Conservation (phyloP, 352 stramenopile genomes). For the Lagenidium sp. region DNA sequence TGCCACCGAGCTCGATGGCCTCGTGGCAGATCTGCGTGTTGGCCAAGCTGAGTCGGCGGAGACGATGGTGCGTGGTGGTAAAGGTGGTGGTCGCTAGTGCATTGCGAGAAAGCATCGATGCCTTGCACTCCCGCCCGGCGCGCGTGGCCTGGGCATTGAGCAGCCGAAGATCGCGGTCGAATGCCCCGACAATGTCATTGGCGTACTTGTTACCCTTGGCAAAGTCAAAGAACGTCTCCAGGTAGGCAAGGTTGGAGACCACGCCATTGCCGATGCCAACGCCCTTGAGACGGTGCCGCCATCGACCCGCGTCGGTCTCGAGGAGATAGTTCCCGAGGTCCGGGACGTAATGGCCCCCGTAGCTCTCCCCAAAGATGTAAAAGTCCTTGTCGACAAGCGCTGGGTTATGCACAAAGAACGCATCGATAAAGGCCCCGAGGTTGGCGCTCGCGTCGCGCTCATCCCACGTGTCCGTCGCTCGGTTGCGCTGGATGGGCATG, state of each 20-base stretch:
- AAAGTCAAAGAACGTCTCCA: conserved; percentile 45
- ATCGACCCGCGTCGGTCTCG: conserved; percentile 16
- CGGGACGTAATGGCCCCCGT: conserved; percentile 93
- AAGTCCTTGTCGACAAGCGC: conserved; percentile 49
- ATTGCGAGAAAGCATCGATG: too few relatives aligned
- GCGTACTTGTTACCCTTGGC: conserved; percentile 28
- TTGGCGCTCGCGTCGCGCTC: conserved; percentile 31
- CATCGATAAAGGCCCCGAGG: conserved; percentile 37
- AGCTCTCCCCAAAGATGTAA: conserved; percentile 94
- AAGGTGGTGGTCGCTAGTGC: not conserved
- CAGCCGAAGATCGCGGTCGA: conserved; percentile 15
- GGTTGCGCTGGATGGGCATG: not conserved
- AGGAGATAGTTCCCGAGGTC: conserved; percentile 80
- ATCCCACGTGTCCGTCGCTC: conserved; percentile 22
- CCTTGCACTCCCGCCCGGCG: too few relatives aligned
- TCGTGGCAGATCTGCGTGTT: conserved; percentile 12
- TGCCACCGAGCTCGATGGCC: conserved; percentile 7
- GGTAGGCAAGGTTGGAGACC: conserved; percentile 37
- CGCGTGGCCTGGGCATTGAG: conserved; percentile 1
- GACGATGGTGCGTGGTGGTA: not conserved
- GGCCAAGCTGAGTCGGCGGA: not conserved
- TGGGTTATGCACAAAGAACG: conserved; percentile 39
- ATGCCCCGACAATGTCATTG: too few relatives aligned
- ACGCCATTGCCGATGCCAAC: conserved; percentile 82
- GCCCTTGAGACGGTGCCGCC: conserved; percentile 45